Evolutionary conservation across 176 grass and related monocot species (phyloP).

Genomic region (Bothriochloa decipiens): DNA sequence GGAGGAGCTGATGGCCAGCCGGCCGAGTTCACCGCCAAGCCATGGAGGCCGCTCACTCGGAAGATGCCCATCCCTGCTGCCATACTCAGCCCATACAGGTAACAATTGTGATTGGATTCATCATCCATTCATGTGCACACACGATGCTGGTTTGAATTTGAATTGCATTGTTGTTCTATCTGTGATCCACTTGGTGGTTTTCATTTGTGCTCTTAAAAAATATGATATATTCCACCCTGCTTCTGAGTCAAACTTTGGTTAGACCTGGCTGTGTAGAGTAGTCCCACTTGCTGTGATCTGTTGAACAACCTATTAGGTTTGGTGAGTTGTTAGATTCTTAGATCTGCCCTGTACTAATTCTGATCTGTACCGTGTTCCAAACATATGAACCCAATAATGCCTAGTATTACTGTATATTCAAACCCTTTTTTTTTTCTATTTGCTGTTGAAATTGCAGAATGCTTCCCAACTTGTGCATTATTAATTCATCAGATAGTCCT

Average conservation of each 20-base stretch:
- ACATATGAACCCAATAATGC: neutral
- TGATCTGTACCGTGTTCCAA: neutral
- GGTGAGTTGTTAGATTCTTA: slow-evolving; percentile 43
- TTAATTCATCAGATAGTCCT: neutral
- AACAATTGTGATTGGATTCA: neutral
- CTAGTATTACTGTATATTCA: neutral
- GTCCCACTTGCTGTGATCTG: neutral
- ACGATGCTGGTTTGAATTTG: neutral
- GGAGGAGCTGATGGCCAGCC: slow-evolving; percentile 58
- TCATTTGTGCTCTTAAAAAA: slow-evolving; percentile 5
- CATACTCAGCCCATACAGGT: slow-evolving; percentile 93
- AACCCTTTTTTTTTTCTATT: neutral
- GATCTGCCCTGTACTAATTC: slow-evolving; percentile 16
- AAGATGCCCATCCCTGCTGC: slow-evolving; percentile 82
- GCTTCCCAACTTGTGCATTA: neutral
- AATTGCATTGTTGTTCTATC: slow-evolving; percentile 2
- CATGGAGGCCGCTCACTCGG: slow-evolving; percentile 90
- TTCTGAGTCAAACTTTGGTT: slow-evolving; percentile 40
- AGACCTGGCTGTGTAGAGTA: slow-evolving; percentile 32
- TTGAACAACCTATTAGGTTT: slow-evolving; percentile 29
- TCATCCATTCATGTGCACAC: slow-evolving; percentile 18
- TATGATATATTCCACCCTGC: neutral
- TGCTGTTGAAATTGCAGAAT: neutral
- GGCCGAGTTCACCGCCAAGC: slow-evolving; percentile 72
- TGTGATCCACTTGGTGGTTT: neutral